Percentiles rank a stretch among this genome's conserved stretches.
Conservation (phyloP, 2,329 filamentous ascomycete species). For the Verticillium tricorpus region DNA sequence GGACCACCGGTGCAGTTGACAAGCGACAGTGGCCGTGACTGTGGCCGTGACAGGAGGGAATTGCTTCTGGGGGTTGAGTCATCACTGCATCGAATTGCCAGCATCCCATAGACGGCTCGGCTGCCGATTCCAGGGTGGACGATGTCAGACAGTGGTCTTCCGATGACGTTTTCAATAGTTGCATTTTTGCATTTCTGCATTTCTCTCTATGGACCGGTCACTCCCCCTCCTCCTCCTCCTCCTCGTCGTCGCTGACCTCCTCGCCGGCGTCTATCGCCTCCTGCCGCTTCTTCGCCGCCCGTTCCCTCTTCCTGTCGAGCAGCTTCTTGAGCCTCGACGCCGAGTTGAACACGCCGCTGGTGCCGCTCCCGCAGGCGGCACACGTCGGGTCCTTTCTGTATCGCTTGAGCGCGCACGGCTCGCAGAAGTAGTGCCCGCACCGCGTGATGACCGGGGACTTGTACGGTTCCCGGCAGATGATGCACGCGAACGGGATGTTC, state of each 20-base stretch:
- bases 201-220: slow-evolving; percentile 2
- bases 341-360: slow-evolving; percentile 83
- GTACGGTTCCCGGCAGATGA: slow-evolving; percentile 79
- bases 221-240: slow-evolving; percentile 15
- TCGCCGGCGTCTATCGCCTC: slow-evolving; percentile 48
- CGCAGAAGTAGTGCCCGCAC: slow-evolving; percentile 95
- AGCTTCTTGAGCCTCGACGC: slow-evolving; percentile 80
- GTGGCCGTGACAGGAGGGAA: neutral
- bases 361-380: slow-evolving; percentile 79
- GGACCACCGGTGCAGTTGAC: neutral
- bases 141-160: no score
- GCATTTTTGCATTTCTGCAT: slow-evolving; percentile 1
- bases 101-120: no score
- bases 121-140: no score
- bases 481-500: slow-evolving; percentile 83
- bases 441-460: slow-evolving; percentile 78
- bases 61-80: neutral
- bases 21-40: neutral
- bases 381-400: slow-evolving; percentile 86
- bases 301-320: slow-evolving; percentile 66
- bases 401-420: slow-evolving; percentile 78
- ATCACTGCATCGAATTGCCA: neutral
- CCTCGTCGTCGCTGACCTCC: slow-evolving; percentile 42
- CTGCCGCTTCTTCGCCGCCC: slow-evolving; percentile 53
- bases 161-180: neutral